Percentiles rank a stretch among this genome's conserved stretches.
phyloP scores from a whole-genome alignment of 2,329 filamentous ascomycete species.

The Samsoniella hepiali region DNA sequence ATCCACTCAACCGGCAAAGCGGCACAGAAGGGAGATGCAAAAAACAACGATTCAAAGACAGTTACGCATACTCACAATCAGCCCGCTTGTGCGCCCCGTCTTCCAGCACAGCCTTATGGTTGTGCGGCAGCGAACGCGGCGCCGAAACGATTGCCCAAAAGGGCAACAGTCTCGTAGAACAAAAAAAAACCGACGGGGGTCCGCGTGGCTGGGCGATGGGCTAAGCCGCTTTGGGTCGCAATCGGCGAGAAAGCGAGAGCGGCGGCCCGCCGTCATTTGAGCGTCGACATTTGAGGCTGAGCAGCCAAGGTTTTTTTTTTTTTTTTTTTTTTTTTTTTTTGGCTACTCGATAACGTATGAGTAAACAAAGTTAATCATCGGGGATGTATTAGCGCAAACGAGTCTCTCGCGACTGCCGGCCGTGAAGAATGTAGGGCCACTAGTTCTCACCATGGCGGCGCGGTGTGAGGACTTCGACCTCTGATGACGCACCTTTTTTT shows the following conservation, averaged over 20 bases:
- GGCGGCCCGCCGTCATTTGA: too few relatives aligned
- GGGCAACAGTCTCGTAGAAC: slow-evolving; percentile 4
- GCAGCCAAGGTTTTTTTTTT: too few relatives aligned
- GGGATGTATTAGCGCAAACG: too few relatives aligned
- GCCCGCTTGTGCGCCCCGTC: not conserved
- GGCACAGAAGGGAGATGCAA: not conserved
- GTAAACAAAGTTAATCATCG: too few relatives aligned
- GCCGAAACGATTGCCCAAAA: slow-evolving; percentile 11
- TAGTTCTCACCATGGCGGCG: too few relatives aligned
- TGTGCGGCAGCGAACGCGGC: not conserved
- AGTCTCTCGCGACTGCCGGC: too few relatives aligned
- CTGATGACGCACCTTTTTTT: too few relatives aligned
- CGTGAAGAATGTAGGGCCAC: too few relatives aligned
- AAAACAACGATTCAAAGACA: not conserved
- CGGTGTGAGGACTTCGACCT: too few relatives aligned
- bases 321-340: too few relatives aligned
- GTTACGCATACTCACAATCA: not conserved
- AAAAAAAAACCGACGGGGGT: not conserved
- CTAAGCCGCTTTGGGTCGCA: not conserved
- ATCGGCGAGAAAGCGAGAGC: not conserved
- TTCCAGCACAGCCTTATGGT: not conserved
- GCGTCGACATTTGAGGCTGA: too few relatives aligned
- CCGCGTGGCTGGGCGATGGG: not conserved
- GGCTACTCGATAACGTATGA: too few relatives aligned
- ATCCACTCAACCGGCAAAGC: not conserved